Base-by-base conservation (phyloP, 2,329 filamentous ascomycete genomes). In the Aureobasidium sp. region DNA sequence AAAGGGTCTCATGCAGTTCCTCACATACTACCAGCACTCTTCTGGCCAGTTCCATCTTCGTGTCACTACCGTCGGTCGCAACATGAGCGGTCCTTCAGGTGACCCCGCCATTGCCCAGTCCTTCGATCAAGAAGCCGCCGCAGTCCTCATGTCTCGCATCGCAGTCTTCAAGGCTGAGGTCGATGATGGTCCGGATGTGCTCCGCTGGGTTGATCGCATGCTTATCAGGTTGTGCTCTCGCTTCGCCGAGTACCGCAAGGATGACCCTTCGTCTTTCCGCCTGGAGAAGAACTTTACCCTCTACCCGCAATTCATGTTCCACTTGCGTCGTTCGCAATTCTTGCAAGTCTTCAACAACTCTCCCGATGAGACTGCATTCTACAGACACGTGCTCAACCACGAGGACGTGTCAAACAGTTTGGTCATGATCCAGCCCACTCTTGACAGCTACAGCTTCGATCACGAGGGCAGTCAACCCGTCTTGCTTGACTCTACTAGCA, bases 261-360 rank as follows among this genome's bases (percentile, higher is more conserved):
- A 99, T 73, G 94, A 99, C 70, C 91, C 94, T 15, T 95, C 93
- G 5, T 97, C 93, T 0, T 99, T 99, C 85, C 86, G 91, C 39
- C 78, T 96, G 66, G 94, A 99, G 77, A 97, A 97, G 85, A 99
- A 99, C 80, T 99, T 99, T 73, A 97, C 93, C 0, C 83, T 99
- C 17, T 99, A 99, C 72, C 94, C 94, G 29, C 94, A 99, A 74
- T 99, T 99, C 78, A 99, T 99, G 94, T 99, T 99, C 82, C 94
- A 99, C 75, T 83, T 99, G 64, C 89, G 94, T 69, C 86, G 94
- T 76, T 96, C 91, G 76, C 94, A 97, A 76, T 99, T 99, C 81
- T 77, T 99, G 67, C 94, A 99, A 73, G 92, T 99, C 62, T 99
- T 99, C 84, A 99, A 99, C 81, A 99, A 97, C 76, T 97, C 93